A percentile compares a stretch with the other conserved stretches of the same genome.
Evolutionary conservation across 805 yeast species (phyloP).

Genomic region (Pichia eremophila): DNA sequence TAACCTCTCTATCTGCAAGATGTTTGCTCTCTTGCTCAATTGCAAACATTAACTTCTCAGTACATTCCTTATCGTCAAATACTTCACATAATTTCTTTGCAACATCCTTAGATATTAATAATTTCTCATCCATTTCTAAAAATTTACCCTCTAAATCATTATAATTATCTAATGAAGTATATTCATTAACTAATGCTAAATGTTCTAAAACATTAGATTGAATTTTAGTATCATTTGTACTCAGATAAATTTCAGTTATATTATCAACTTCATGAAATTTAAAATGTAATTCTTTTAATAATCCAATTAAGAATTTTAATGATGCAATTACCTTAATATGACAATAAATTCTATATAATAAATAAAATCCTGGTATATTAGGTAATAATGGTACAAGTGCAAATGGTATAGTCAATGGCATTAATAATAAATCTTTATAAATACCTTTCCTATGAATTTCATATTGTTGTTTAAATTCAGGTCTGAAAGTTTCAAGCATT

Average conservation of each 20-base stretch:
- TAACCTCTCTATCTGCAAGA: no score
- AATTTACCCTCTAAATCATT: not conserved
- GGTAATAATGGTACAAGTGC: slow-evolving; percentile 82
- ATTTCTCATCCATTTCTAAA: slow-evolving; percentile 21
- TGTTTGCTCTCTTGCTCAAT: slow-evolving; percentile 37
- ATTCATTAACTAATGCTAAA: slow-evolving; percentile 4
- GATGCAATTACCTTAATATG: slow-evolving; percentile 74
- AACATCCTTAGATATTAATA: slow-evolving; percentile 37
- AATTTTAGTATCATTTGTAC: slow-evolving; percentile 15
- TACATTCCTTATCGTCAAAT: slow-evolving; percentile 37
- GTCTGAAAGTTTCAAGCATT: slow-evolving; percentile 31
- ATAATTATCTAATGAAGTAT: slow-evolving; percentile 17
- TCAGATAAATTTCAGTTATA: slow-evolving; percentile 23
- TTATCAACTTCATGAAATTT: slow-evolving; percentile 24
- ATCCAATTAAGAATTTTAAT: slow-evolving; percentile 52
- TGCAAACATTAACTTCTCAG: slow-evolving; percentile 40
- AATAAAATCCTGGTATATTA: slow-evolving; percentile 83
- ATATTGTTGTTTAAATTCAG: slow-evolving; percentile 35
- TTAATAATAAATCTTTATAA: slow-evolving; percentile 40
- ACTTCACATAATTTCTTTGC: slow-evolving; percentile 36
- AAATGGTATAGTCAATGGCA: slow-evolving; percentile 76
- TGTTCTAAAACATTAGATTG: slow-evolving; percentile 14
- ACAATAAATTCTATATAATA: slow-evolving; percentile 75
- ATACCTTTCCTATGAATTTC: slow-evolving; percentile 49
- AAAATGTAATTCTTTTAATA: slow-evolving; percentile 36